Evolutionary conservation across 2,329 filamentous ascomycete species (phyloP), one percentile per base, ranked within the genome.

Genomic region (Teratosphaeria pseudoeucalypti): DNA sequence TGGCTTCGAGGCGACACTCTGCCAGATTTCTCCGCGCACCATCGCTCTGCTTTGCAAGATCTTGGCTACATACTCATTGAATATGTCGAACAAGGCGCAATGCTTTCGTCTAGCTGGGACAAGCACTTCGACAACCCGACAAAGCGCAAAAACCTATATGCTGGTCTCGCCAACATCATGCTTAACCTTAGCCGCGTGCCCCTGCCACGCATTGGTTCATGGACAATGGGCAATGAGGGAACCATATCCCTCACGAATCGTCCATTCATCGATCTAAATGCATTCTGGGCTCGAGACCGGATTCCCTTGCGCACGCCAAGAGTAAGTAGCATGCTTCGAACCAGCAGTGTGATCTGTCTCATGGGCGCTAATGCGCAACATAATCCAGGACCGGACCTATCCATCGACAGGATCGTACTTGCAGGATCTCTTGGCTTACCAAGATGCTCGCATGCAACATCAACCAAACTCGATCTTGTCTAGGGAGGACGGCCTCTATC

Each of bases 191-290:
- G 6, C n/a, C 43, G 43, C 2, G 43, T 63, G 6, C 63, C 62
- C 16, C 63, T 61, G 9, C 60, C 60, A 32, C 60, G 57, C 29
- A 64, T 66, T 34, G 64, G 64, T 47, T 66, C 65, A 26, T 64
- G 61, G 58, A 63, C 55, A 26, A 60, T 65, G 54, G 55, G 64
- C 47, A 34, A 61, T n/a, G 52, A 58, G n/a, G 59, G 65, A 7
- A 27, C 57, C 12, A 57, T 67, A 16, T 61, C 62, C n/a, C 47
- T 66, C 19, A 58, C 63, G 3, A 66, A 64, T 39, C 61, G 64
- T 7, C 65, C 62, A 29, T 57, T 64, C 34, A 34, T 56, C 9
- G 54, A 60, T 27, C 52, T 60, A 39, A 58, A 47, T 16, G 37
- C 47, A 43, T 53, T 58, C 14, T 61, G 54, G 58, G 54, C 49